Base-by-base conservation (phyloP, 2,329 filamentous ascomycete species). In the Neonectria sp. region DNA sequence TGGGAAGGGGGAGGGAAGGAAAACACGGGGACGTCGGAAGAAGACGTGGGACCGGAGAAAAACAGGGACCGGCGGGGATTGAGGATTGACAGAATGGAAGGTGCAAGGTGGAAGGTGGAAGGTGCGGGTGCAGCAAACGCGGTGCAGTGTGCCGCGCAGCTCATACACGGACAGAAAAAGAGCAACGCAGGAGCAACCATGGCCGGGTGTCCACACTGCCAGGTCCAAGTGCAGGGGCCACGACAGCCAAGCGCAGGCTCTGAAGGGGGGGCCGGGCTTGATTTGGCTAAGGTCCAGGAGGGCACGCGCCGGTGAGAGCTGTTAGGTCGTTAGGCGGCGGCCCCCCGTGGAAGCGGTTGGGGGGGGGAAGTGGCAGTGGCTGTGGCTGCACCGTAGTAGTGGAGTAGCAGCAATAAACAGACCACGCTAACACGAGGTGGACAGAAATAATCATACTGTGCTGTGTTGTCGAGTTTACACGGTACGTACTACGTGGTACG, bases 21-120 rank as follows among this genome's bases (percentile, higher is more conserved):
- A 65, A 60, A 68, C 69, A 65, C 40, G 61, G 61, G 64, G 59
- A 64, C 55, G 67, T 67, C 60, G 59, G 59, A 55, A 59, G 55
- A 55, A 45, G 58, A 51, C 64, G 72, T 68, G 66, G 68, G 67
- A 61, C 60, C 55, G 48, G 65, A 63, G 48, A 55, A 72, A 63
- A 72, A 62, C 71, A 69, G 67, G 61, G 65, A 58, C 65, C 55
- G 72, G 70, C 60, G 72, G 71, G 60, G 57, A 66, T 73, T 68
- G 59, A 63, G 60, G 57, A 66, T 73, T 68, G 59, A 61, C 40
- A 43, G 49, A 55, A 55, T 55, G 55, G 48, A 56, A 61, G 55
- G 65, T 31, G 31, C 5, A 33, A 33, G 31, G 31, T 9, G 31
- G 31, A 33, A 33, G 31, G 6, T 33, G 31, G 31, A 52, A 55